Conservation (phyloP, 331 rosid species). For the Pyrus hybrid region DNA sequence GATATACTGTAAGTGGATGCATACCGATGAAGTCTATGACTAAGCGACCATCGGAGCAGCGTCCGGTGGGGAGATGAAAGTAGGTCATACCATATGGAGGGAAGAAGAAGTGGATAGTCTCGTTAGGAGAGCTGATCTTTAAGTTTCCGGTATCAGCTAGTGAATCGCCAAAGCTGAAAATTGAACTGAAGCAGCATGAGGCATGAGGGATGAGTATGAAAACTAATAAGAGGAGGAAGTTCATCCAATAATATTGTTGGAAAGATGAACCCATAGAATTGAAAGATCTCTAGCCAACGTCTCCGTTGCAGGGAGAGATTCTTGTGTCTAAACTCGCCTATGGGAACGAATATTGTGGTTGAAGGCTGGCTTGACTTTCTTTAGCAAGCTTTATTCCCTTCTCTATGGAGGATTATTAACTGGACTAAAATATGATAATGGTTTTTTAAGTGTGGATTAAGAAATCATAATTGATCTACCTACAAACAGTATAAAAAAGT, state of each 20-base stretch:
- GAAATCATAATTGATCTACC: no score
- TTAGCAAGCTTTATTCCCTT: constrained; percentile 72
- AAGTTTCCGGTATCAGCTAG: constrained; percentile 36
- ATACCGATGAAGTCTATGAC: constrained; percentile 37
- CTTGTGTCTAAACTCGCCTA: no score
- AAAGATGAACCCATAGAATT: not conserved
- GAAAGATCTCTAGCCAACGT: not conserved
- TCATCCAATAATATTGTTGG: not conserved
- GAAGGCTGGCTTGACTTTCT: constrained; percentile 16
- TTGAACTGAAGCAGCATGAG: not conserved
- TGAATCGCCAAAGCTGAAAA: constrained; percentile 30
- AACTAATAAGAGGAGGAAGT: not conserved
- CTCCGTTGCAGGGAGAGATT: not conserved
- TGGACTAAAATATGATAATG: no score
- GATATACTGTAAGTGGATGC: not conserved
- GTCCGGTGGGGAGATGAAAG: constrained; percentile 18
- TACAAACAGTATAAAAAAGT: no score
- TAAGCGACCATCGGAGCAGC: constrained; percentile 43
- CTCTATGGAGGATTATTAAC: constrained; percentile 42
- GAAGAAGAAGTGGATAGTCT: not conserved
- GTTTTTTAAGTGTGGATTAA: no score
- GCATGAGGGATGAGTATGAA: not conserved
- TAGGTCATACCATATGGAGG: constrained; percentile 36
- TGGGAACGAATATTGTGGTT: no score
- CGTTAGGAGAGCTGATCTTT: not conserved